Evolutionary conservation across 331 rosid species (phyloP), one percentile per base, ranked within the genome.

Genomic region (Arachis monticola): DNA sequence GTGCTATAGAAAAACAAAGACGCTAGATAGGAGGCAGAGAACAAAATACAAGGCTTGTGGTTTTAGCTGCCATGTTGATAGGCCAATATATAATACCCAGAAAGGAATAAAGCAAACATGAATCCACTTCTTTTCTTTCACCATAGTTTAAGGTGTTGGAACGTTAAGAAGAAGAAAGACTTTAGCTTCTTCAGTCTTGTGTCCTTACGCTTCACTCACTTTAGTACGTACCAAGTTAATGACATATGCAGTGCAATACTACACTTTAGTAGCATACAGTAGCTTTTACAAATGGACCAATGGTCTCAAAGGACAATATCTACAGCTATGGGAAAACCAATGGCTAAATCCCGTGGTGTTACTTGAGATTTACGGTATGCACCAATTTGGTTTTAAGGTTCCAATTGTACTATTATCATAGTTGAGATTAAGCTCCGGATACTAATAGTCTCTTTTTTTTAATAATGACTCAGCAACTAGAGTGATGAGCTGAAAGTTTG

Each of bases 71-170:
- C 70, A 41, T 73, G 70, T 48, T 17, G 22, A 30, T 0, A 17
- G 48, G 51, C 44, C 69, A 55, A 41, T 45, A 77, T 85, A 83
- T 85, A 77, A 59, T 70, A 72, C 14, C 32, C 14, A 32, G 57
- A 74, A 83, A 70, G 74, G 87, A 82, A 82, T 81, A 85, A 81
- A 84, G 77, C 50, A 11, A 6, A 8, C 4, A 6, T 70, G 79
- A 73, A 82, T 79, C 86, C 73, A 80, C 85, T 83, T 83, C 87
- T 75, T 85, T 85, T 69, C 89, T 85, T 85, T 81, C 60, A 48
- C 14, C 70, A 35, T 48, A 80, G 63, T 79, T 79, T 73, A 51
- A 81, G 41, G 32, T 61, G 22, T 68, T 61, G 38, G 78, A 64
- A 73, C 62, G 61, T 60, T 52, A 67, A 27, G 75, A 35, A 35